Base-by-base conservation (phyloP, 805 yeast species). In the Metschnikowia noctiluminum region DNA sequence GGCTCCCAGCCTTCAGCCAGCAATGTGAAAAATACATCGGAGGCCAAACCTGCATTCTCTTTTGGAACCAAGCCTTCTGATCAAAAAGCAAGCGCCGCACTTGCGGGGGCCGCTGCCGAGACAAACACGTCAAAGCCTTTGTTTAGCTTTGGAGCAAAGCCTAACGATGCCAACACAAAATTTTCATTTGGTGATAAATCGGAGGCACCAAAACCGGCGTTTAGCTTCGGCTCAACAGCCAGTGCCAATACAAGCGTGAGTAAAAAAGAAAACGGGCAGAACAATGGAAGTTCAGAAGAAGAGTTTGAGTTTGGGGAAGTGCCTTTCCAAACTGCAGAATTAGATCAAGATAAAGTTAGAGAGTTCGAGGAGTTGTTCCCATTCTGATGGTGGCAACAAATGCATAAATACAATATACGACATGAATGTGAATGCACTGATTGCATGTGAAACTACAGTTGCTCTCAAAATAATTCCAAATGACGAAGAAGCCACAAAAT, bases 281-380 rank as follows among this genome's bases (percentile, higher is more conserved):
- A 31, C 28, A 27, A 26, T 14, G 45, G 36, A 8, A 26, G 27
- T 36, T 28, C 35, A 38, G 46, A 37, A 12, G 37, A 35, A 30
- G 49, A 46, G 36, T 60, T 59, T 44, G 45, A 35, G 35, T 65
- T 70, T 39, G 72, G 73, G 4, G 53, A 56, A 11, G 62, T 62
- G 27, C 56, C 54, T 9, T 50, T 55, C 2, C 43, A 53, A 3
- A 31, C 43, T 8, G 67, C 57, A 14, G 40, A 35, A 4, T 48
- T 69, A 37, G 64, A 69, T 44, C 50, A 51, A n/a, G 47, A 47
- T 6, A 59, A 62, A 54, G 71, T 69, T 10, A 59, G 59, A 28
- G 51, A 58, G 40, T 66, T 58, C 51, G 65, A 63, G 46, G 38
- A 51, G 8, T 44, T 63, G 42, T 70, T 65, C 50, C 60, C 57